Percentiles rank a stretch among this genome's conserved stretches.
phyloP scores from a whole-genome alignment of 2,329 filamentous ascomycete species.

The Trichoderma simmonsii region DNA sequence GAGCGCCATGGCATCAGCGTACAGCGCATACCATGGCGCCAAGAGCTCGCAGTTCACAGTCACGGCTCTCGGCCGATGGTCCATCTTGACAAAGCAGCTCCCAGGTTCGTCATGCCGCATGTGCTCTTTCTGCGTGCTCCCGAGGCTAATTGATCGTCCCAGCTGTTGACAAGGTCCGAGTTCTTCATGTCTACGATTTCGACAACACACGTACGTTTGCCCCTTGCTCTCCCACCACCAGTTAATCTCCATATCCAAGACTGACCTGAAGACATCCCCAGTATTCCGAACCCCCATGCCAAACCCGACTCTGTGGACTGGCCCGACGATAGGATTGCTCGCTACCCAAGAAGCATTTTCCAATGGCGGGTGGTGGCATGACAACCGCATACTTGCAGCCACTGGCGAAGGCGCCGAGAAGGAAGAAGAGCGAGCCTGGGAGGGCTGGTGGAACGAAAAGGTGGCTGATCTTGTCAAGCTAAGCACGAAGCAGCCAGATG shows the following conservation, averaged over 20 bases:
- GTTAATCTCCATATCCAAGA: conserved; percentile 9
- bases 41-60: conserved; percentile 49
- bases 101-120: conserved; percentile 50
- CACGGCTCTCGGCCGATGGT: conserved; percentile 81
- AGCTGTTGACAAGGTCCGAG: conserved; percentile 66
- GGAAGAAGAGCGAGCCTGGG: conserved; percentile 82
- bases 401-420: conserved; percentile 79
- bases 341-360: conserved; percentile 72
- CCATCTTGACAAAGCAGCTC: conserved; percentile 67
- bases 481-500: conserved; percentile 79
- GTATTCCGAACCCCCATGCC: conserved; percentile 91
- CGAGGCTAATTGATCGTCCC: conserved; percentile 3
- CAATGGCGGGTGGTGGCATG: conserved; percentile 97
- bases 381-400: conserved; percentile 76
- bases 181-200: conserved; percentile 94
- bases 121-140: not conserved
- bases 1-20: conserved; percentile 41
- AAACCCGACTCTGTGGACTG: conserved; percentile 84
- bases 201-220: conserved; percentile 78
- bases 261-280: conserved; percentile 34
- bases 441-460: conserved; percentile 95
- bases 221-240: not conserved
- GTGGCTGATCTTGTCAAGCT: conserved; percentile 77
- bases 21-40: conserved; percentile 37
- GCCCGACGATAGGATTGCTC: conserved; percentile 71